phyloP scores from a whole-genome alignment of 306 rosid genomes.

The Prinsepia uniflora region DNA sequence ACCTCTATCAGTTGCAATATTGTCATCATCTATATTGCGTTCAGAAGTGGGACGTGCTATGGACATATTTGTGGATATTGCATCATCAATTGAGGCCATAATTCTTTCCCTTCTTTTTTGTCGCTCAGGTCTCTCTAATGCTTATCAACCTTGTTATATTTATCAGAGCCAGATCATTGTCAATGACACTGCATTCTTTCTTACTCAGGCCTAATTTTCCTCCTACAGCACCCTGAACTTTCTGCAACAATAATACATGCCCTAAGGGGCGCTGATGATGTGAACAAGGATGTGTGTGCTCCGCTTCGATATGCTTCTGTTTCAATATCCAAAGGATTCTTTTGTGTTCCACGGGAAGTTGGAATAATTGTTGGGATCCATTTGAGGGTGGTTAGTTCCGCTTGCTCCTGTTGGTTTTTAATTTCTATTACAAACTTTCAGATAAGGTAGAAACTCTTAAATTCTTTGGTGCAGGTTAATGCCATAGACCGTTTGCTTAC shows the following conservation, averaged over 20 bases:
- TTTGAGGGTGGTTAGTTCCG: slow-evolving; percentile 78
- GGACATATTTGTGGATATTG: slow-evolving; percentile 70
- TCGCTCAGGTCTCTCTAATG: slow-evolving; percentile 64
- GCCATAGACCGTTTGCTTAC: slow-evolving; percentile 84
- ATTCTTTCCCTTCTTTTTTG: slow-evolving; percentile 81
- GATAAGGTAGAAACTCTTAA: slow-evolving; percentile 24
- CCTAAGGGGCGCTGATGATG: slow-evolving; percentile 56
- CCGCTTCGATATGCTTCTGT: slow-evolving; percentile 90
- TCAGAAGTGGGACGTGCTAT: slow-evolving; percentile 52
- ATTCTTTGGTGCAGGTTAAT: slow-evolving; percentile 55
- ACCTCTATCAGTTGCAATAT: slow-evolving; percentile 82
- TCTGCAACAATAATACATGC: slow-evolving; percentile 68
- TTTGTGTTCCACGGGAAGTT: slow-evolving; percentile 70
- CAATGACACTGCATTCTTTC: slow-evolving; percentile 25
- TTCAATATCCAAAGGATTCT: slow-evolving; percentile 85
- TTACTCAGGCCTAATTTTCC: slow-evolving; percentile 77
- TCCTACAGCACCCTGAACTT: slow-evolving; percentile 81
- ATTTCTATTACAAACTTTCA: slow-evolving; percentile 7
- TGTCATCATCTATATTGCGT: slow-evolving; percentile 67
- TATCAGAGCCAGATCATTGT: slow-evolving; percentile 15
- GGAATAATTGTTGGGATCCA: slow-evolving; percentile 71
- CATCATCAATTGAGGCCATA: slow-evolving; percentile 79
- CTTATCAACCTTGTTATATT: slow-evolving; percentile 11
- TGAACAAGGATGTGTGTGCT: slow-evolving; percentile 66
- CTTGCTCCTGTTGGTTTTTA: slow-evolving; percentile 9